A percentile compares a stretch with the other conserved stretches of the same genome.
Conservation (phyloP, 768 basidiomycete genomes). For the Tephrocybe sp. region DNA sequence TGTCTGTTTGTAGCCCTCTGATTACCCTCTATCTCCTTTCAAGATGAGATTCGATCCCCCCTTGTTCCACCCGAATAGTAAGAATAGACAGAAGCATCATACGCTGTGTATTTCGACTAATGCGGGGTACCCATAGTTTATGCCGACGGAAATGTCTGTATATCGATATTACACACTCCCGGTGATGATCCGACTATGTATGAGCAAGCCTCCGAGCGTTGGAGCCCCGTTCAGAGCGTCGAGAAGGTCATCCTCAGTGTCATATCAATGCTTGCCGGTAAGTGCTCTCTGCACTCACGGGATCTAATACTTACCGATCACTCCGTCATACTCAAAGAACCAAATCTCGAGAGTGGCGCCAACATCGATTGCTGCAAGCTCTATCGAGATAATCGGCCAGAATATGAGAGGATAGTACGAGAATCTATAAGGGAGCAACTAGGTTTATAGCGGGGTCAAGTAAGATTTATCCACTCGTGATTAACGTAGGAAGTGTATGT, state of each 20-base stretch:
- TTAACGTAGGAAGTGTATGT: background rate
- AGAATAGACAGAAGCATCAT: slow-evolving; percentile 26
- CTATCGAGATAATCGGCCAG: slow-evolving; percentile 83
- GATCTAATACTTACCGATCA: slow-evolving; percentile 17
- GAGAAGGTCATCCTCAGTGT: slow-evolving; percentile 97
- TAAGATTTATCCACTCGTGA: slow-evolving; percentile 6
- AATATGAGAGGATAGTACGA: slow-evolving; percentile 87
- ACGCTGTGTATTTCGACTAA: slow-evolving; percentile 4
- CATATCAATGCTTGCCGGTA: slow-evolving; percentile 94
- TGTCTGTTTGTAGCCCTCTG: slow-evolving; percentile 57
- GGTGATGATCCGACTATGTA: slow-evolving; percentile 92
- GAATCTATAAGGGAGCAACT: slow-evolving; percentile 84
- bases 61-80: slow-evolving; percentile 95
- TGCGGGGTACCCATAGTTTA: slow-evolving; percentile 63
- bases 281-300: slow-evolving; percentile 21
- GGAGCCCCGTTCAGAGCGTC: slow-evolving; percentile 98
- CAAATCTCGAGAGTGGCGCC: slow-evolving; percentile 95
- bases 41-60: slow-evolving; percentile 99
- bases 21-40: slow-evolving; percentile 98
- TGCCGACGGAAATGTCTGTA: slow-evolving; percentile 94
- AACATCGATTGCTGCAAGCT: slow-evolving; percentile 98
- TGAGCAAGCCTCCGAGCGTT: slow-evolving; percentile 92
- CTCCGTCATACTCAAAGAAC: slow-evolving; percentile 52
- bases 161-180: slow-evolving; percentile 95
- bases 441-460: slow-evolving; percentile 48